A percentile compares a stretch with the other conserved stretches of the same genome.
phyloP scores from a whole-genome alignment of 2,329 filamentous ascomycete genomes.

The Dactylellina sp. region DNA sequence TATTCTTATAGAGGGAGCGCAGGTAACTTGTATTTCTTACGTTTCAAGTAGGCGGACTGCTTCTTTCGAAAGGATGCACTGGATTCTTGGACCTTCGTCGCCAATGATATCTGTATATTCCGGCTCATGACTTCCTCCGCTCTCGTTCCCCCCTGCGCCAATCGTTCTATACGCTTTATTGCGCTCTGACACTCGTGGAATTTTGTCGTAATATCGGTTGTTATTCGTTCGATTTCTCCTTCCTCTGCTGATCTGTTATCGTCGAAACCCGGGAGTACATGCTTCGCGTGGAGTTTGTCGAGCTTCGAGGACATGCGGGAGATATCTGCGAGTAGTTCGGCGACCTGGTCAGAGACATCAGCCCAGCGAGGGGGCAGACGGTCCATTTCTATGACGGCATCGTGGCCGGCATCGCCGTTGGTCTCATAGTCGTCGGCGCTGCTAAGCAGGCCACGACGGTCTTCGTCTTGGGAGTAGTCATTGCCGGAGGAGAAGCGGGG shows the following conservation, averaged over 20 bases:
- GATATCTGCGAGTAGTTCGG: conserved; percentile 82
- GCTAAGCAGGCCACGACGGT: conserved; percentile 86
- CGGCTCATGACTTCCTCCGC: conserved; percentile 95
- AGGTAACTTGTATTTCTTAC: conserved; percentile 65
- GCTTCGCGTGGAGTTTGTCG: conserved; percentile 95
- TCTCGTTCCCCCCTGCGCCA: conserved; percentile 78
- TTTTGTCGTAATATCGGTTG: conserved; percentile 85
- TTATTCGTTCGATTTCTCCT: conserved; percentile 87
- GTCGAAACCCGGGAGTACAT: conserved; percentile 95
- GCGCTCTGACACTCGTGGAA: conserved; percentile 92
- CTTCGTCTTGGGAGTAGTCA: conserved; percentile 67
- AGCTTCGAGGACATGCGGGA: conserved; percentile 84
- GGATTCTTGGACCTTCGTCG: conserved; percentile 87
- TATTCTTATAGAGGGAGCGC: neutral
- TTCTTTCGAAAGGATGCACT: conserved; percentile 96
- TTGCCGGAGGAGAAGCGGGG: conserved; percentile 71
- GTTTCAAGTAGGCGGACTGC: conserved; percentile 95
- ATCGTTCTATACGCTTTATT: conserved; percentile 86
- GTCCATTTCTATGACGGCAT: conserved; percentile 96
- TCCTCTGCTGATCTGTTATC: conserved; percentile 90
- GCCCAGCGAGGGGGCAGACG: conserved; percentile 94
- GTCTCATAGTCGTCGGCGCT: conserved; percentile 75
- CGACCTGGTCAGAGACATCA: conserved; percentile 92
- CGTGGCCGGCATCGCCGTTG: conserved; percentile 70
- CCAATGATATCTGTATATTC: conserved; percentile 93